phyloP scores from a whole-genome alignment of 495 filamentous ascomycete genomes.

The Xylaria intraflava region DNA sequence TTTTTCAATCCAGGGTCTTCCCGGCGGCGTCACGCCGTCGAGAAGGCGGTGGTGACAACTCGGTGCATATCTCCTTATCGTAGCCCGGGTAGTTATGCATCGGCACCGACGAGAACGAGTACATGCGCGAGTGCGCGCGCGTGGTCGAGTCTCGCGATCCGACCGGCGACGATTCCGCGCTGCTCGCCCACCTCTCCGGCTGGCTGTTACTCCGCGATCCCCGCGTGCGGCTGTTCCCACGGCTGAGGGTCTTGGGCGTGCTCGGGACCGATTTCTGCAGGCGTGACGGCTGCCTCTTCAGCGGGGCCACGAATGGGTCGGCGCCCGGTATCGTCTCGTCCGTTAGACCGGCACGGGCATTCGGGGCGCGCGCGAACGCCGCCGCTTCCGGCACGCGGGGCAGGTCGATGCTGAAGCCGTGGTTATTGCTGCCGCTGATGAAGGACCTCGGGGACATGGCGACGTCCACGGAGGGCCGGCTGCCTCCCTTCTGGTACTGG shows the following conservation, averaged over 20 bases:
- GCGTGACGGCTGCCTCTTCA: conserved; percentile 35
- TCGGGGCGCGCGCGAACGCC: conserved; percentile 41
- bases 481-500: conserved; percentile 33
- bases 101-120: conserved; percentile 37
- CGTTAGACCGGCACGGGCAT: conserved; percentile 41
- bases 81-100: conserved; percentile 32
- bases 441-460: conserved; percentile 29
- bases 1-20: conserved; percentile 37
- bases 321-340: conserved; percentile 45
- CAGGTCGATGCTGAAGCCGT: conserved; percentile 36
- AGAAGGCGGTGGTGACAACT: conserved; percentile 35
- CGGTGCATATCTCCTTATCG: conserved; percentile 28
- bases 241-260: conserved; percentile 14
- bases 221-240: conserved; percentile 26
- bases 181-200: conserved; percentile 26
- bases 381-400: conserved; percentile 33
- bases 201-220: conserved; percentile 39
- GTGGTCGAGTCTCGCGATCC: conserved; percentile 11
- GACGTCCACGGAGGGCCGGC: conserved; percentile 11
- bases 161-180: conserved; percentile 10
- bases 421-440: conserved; percentile 6
- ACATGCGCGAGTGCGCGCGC: conserved; percentile 29
- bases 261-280: conserved; percentile 37
- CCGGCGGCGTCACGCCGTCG: conserved; percentile 35
- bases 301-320: conserved; percentile 36